These are phyloP conservation scores for Hemerocallis citrina DNA, from an alignment of 106 monocot genomes.

Conservation along the genomic window DNA sequence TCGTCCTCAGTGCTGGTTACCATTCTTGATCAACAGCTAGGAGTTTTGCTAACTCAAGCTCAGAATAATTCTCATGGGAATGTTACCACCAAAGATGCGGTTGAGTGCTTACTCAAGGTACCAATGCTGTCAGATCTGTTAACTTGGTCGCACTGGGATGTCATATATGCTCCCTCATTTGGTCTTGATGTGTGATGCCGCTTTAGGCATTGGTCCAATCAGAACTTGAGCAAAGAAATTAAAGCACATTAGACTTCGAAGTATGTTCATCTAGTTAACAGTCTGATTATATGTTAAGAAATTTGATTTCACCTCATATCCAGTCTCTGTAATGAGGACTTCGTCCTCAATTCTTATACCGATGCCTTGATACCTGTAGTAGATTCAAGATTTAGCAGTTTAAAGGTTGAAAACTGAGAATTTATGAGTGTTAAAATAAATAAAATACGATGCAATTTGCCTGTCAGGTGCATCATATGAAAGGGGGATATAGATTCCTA, in stretches of 20 bases:
- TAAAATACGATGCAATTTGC: too few relatives aligned
- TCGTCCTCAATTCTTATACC: constrained; percentile 97
- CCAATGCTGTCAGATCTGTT: constrained; percentile 85
- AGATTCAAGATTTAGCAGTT: too few relatives aligned
- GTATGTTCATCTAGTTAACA: too few relatives aligned
- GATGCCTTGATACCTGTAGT: constrained; percentile 59
- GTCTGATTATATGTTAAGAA: too few relatives aligned
- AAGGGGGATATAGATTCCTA: too few relatives aligned
- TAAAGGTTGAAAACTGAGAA: too few relatives aligned
- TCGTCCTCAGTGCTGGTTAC: constrained; percentile 25
- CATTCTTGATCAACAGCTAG: constrained; percentile 46
- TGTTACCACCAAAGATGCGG: constrained; percentile 50
- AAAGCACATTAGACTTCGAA: neutral
- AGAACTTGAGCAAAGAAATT: neutral
- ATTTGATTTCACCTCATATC: constrained; percentile 89
- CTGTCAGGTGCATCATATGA: too few relatives aligned
- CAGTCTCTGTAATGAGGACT: constrained; percentile 87
- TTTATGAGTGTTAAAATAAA: too few relatives aligned
- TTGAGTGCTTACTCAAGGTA: constrained; percentile 67
- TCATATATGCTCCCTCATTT: constrained; percentile 61
- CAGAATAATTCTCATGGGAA: constrained; percentile 19
- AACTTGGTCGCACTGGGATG: constrained; percentile 92
- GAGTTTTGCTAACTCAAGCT: constrained; percentile 55
- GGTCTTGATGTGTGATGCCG: constrained; percentile 20
- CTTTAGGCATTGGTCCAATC: constrained; percentile 12